Base-by-base conservation (phyloP, 176 grass and related monocot species). In the Carex myosuroides region DNA sequence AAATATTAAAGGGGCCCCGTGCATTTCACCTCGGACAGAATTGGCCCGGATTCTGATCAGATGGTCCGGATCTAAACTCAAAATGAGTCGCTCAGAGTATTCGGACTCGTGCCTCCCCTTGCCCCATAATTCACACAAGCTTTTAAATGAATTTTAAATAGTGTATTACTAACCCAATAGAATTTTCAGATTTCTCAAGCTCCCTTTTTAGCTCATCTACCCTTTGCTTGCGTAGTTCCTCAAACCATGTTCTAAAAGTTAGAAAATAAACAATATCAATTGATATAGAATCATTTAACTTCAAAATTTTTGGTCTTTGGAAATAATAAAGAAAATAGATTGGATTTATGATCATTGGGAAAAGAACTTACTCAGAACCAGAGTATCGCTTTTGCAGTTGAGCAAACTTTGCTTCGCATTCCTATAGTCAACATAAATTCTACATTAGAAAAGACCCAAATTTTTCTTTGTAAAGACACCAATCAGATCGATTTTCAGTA, bases 141-240 rank as follows among this genome's bases (percentile, higher is more conserved):
- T 20, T 76, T 42, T 2, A 81, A 61, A 60, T 60, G 8, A 60
- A 37, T 79, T 62, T 59, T 62, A 14, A 24, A 82, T 67, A 30
- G 41, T 61, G 61, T 82, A 81, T 82, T 66, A 90, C 94, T 85
- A 74, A 97, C 94, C 90, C 91, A 20, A 97, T 97, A 86, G 85
- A 94, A 87, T 79, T 90, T 79, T 97, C 90, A 4, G 91, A 94
- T 37, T 94, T 92, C 61, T 88, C 88, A 85, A 97, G 79, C 65
- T 92, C 94, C 48, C 84, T 88, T 89, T 85, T 97, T 54, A 97
- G 73, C 83, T 97, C 89, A 84, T 88, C 86, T 52, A 97, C 86
- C 90, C 94, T 94, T 62, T 82, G 89, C 75, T 97, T 97, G 60
- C 91, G 88, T 85, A 97, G 90, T 65, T 94, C 94, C 2, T 97